These are phyloP conservation scores for Ormosia emarginata DNA, from an alignment of 306 rosid species.

Conservation along the genomic window DNA sequence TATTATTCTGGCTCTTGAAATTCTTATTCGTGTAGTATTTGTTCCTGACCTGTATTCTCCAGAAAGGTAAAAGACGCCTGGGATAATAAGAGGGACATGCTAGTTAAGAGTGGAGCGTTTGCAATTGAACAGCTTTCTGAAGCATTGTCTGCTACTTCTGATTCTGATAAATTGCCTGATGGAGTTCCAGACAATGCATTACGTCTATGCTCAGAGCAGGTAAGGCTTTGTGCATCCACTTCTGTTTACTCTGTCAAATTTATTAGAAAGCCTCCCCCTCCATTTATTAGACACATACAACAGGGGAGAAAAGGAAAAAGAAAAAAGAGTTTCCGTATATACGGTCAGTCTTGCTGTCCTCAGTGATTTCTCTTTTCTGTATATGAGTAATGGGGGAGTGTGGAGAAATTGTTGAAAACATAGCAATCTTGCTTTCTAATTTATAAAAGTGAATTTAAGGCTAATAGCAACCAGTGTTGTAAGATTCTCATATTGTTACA, in stretches of 20 bases:
- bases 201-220: slow-evolving; percentile 74
- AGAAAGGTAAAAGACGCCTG: slow-evolving; percentile 93
- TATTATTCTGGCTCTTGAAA: neutral
- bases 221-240: slow-evolving; percentile 29
- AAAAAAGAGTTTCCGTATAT: neutral
- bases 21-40: slow-evolving; percentile 7
- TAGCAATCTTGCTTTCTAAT: slow-evolving; percentile 14
- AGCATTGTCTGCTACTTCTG: slow-evolving; percentile 66
- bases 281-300: neutral
- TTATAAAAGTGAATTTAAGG: neutral
- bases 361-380: neutral
- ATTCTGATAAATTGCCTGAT: slow-evolving; percentile 65
- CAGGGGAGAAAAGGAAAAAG: neutral
- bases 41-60: slow-evolving; percentile 28
- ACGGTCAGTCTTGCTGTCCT: neutral
- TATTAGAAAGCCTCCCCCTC: neutral
- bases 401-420: neutral
- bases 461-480: neutral
- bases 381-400: neutral
- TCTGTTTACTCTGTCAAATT: slow-evolving; percentile 2
- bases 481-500: slow-evolving; percentile 12
- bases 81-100: slow-evolving; percentile 65
- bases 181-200: slow-evolving; percentile 59
- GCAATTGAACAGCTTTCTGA: slow-evolving; percentile 87
- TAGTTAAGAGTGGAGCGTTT: slow-evolving; percentile 80